Percentiles rank a stretch among this genome's conserved stretches.
Evolutionary conservation across 805 yeast species (phyloP).

Genomic region (Brettanomyces custersianus): DNA sequence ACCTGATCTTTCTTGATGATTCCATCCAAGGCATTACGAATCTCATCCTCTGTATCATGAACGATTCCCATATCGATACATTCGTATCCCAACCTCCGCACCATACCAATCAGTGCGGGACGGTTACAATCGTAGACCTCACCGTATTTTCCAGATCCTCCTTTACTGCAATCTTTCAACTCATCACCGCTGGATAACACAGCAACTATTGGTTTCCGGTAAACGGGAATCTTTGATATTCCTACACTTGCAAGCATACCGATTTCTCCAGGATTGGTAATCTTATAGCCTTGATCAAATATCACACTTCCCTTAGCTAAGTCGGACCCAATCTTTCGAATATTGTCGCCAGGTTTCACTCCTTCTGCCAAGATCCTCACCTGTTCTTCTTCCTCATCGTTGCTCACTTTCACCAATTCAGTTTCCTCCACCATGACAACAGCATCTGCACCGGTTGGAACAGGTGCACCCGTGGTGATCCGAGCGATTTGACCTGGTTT

Average conservation of each 20-base stretch:
- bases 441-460: slow-evolving; percentile 45
- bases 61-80: slow-evolving; percentile 44
- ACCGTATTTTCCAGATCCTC: slow-evolving; percentile 24
- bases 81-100: slow-evolving; percentile 27
- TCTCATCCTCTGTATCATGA: slow-evolving; percentile 26
- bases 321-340: slow-evolving; percentile 42
- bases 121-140: slow-evolving; percentile 43
- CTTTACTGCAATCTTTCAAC: slow-evolving; percentile 28
- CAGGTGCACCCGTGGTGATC: slow-evolving; percentile 49
- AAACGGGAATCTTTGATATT: slow-evolving; percentile 28
- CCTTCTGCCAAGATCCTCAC: slow-evolving; percentile 31
- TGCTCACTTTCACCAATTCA: slow-evolving; percentile 23
- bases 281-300: slow-evolving; percentile 26
- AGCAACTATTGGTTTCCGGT: slow-evolving; percentile 34
- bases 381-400: slow-evolving; percentile 29
- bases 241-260: slow-evolving; percentile 44
- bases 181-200: slow-evolving; percentile 47
- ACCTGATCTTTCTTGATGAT: slow-evolving; percentile 11
- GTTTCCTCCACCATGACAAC: slow-evolving; percentile 51
- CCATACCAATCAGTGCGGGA: slow-evolving; percentile 33
- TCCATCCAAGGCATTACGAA: slow-evolving; percentile 16
- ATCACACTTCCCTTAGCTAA: slow-evolving; percentile 29
- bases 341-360: slow-evolving; percentile 34
- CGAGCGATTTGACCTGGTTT: slow-evolving; percentile 31
- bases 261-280: slow-evolving; percentile 39